These are phyloP conservation scores for Tribonema minus DNA, from an alignment of 108 stramenopile genomes.

Conservation along the genomic window DNA sequence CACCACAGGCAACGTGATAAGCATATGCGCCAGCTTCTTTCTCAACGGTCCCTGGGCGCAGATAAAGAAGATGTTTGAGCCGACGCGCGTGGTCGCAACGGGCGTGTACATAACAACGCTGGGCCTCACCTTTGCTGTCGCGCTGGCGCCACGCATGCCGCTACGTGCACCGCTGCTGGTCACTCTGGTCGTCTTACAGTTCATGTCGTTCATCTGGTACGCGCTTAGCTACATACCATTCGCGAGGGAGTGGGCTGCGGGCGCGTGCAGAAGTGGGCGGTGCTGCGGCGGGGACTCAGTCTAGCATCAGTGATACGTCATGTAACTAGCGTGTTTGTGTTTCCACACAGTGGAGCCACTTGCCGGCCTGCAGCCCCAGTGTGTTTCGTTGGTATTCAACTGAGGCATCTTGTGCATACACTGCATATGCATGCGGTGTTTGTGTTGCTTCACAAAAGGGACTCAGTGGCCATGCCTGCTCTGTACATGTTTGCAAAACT, in stretches of 20 bases:
- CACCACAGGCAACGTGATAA: constrained; percentile 47
- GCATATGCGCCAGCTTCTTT: constrained; percentile 51
- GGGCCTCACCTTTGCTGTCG: constrained; percentile 34
- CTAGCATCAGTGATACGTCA: no score
- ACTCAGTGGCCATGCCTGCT: no score
- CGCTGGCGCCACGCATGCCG: constrained; percentile 7
- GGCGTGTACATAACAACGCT: constrained; percentile 42
- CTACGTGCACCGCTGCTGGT: constrained; percentile 25
- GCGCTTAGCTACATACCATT: constrained; percentile 40
- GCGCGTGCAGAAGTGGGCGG: no score
- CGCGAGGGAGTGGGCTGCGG: constrained; percentile 2
- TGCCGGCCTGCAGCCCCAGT: no score
- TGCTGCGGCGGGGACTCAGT: no score
- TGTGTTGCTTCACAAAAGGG: no score
- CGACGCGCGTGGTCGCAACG: constrained; percentile 43
- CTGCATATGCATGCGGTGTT: no score
- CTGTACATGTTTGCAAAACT: no score
- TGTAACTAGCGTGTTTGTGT: no score
- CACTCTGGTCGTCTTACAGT: constrained; percentile 47
- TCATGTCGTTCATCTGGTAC: constrained; percentile 50
- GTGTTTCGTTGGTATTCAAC: no score
- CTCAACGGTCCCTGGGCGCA: constrained; percentile 50
- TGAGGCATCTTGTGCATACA: no score
- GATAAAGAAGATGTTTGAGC: constrained; percentile 54
- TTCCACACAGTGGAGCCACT: no score